Evolutionary conservation across 192 early-diverging fungal genomes (phyloP).

Genomic region (Backusella circina): DNA sequence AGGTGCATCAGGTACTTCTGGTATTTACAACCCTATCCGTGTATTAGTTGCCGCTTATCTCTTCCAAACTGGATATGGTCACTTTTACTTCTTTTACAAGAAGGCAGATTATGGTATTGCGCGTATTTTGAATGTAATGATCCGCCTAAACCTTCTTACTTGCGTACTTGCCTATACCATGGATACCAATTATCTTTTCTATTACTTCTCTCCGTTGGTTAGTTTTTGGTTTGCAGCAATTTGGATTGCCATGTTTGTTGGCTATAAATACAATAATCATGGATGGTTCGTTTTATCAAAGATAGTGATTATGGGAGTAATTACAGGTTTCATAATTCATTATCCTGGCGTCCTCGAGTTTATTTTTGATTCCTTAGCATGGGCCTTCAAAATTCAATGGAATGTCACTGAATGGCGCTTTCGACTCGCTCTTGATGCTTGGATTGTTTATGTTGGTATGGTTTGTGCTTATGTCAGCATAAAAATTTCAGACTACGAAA

Average conservation of each 20-base stretch:
- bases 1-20: conserved; percentile 57
- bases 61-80: conserved; percentile 83
- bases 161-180: conserved; percentile 61
- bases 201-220: conserved; percentile 79
- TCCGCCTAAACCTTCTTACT: conserved; percentile 68
- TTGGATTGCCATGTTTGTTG: conserved; percentile 63
- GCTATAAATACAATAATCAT: conserved; percentile 43
- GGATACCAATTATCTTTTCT: conserved; percentile 67
- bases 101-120: conserved; percentile 64
- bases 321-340: conserved; percentile 38
- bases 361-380: conserved; percentile 40
- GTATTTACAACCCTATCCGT: conserved; percentile 71
- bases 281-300: conserved; percentile 49
- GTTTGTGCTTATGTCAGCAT: conserved; percentile 48
- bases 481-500: conserved; percentile 38
- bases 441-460: conserved; percentile 69
- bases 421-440: conserved; percentile 65
- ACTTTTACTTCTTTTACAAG: conserved; percentile 68
- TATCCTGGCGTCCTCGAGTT: conserved; percentile 38
- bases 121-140: conserved; percentile 59
- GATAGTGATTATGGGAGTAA: conserved; percentile 37
- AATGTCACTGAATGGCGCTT: conserved; percentile 67
- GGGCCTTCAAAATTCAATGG: conserved; percentile 53
- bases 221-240: conserved; percentile 68
- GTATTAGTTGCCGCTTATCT: conserved; percentile 74